phyloP scores from a whole-genome alignment of 306 rosid species.

The Lithocarpus polystachyus region DNA sequence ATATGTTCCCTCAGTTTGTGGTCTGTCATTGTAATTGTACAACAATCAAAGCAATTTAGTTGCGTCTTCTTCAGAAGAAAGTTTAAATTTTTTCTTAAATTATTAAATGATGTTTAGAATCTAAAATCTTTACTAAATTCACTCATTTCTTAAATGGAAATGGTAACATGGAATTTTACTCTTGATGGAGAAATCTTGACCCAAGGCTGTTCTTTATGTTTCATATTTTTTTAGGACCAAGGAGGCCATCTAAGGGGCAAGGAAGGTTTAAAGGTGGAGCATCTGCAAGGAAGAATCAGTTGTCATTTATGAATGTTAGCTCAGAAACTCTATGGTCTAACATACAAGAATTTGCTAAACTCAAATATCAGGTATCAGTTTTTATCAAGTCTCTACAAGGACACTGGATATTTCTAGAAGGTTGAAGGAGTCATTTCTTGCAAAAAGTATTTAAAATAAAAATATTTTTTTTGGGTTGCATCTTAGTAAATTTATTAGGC shows the following conservation, averaged over 20 bases:
- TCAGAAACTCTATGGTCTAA: slow-evolving; percentile 83
- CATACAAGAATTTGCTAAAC: slow-evolving; percentile 67
- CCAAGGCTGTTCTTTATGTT: background rate
- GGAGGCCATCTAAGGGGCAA: slow-evolving; percentile 67
- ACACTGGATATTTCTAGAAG: background rate
- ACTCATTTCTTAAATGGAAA: background rate
- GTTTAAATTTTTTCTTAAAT: background rate
- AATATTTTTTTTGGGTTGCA: background rate
- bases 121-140: background rate
- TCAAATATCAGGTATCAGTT: slow-evolving; percentile 73
- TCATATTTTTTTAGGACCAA: slow-evolving; percentile 57
- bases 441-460: background rate
- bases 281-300: slow-evolving; percentile 54
- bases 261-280: slow-evolving; percentile 69
- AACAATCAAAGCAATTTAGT: background rate
- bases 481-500: too few relatives aligned
- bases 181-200: background rate
- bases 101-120: background rate
- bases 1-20: slow-evolving; percentile 2
- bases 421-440: background rate
- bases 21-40: background rate
- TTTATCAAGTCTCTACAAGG: background rate
- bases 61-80: background rate
- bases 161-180: background rate
- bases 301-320: slow-evolving; percentile 60